These are phyloP conservation scores for Blastomyces percursus DNA, from an alignment of 2,329 filamentous ascomycete species.

Conservation along the genomic window DNA sequence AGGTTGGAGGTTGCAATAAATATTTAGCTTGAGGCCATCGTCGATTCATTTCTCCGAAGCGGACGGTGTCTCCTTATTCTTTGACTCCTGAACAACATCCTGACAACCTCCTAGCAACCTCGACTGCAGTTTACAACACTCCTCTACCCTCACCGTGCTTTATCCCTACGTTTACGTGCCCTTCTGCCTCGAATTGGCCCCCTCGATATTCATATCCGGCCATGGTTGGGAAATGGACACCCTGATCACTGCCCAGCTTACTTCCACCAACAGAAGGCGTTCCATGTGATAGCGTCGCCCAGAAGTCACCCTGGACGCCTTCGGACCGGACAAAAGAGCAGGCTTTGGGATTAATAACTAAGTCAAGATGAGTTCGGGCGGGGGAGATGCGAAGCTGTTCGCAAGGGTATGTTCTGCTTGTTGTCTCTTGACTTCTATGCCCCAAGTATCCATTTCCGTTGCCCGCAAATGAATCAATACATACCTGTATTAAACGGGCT, in stretches of 20 bases:
- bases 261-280: constrained; percentile 4
- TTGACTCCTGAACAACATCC: not conserved
- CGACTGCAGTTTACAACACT: not conserved
- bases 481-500: not conserved
- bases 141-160: not conserved
- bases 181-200: not conserved
- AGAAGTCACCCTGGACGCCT: not conserved
- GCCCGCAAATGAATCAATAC: not conserved
- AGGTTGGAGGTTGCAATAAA: not conserved
- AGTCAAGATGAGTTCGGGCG: constrained; percentile 49
- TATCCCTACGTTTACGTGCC: not conserved
- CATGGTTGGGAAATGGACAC: constrained; percentile 5
- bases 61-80: not conserved
- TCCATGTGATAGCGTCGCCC: constrained; percentile 16
- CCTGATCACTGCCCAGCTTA: constrained; percentile 11
- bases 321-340: constrained; percentile 4
- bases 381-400: constrained; percentile 98
- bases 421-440: constrained; percentile 13
- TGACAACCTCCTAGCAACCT: not conserved
- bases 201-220: not conserved
- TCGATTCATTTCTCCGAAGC: constrained; percentile 3
- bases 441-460: not conserved
- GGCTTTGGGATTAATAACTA: constrained; percentile 10
- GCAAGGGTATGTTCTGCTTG: constrained; percentile 60
- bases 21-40: too few species aligned